phyloP scores from a whole-genome alignment of 257 asterid genomes.

The Hygrophila difformis region DNA sequence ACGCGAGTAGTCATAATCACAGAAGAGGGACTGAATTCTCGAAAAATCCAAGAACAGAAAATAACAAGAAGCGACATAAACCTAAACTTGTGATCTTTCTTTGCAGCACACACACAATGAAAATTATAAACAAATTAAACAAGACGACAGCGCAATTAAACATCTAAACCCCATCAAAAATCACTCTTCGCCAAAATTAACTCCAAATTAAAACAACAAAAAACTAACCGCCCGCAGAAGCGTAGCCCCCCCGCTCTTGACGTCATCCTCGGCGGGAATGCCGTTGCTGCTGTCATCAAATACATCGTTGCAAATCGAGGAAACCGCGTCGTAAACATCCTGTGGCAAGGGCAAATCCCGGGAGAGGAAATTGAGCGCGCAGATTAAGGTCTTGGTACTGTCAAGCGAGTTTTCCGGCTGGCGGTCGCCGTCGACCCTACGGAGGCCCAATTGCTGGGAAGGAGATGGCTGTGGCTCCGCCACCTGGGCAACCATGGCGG shows the following conservation, averaged over 20 bases:
- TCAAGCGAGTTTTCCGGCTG: conserved; percentile 29
- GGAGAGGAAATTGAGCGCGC: conserved; percentile 88
- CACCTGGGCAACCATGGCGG: conserved; percentile 69
- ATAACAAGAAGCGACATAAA: neutral
- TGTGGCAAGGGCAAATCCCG: conserved; percentile 86
- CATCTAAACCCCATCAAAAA: conserved; percentile 7
- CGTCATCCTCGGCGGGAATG: conserved; percentile 19
- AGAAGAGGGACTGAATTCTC: neutral
- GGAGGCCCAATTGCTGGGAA: conserved; percentile 26
- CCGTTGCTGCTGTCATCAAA: conserved; percentile 6
- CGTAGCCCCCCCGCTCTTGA: conserved; percentile 19
- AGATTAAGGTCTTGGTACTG: conserved; percentile 65
- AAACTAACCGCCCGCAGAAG: conserved; percentile 28
- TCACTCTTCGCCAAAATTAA: neutral
- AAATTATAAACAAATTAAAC: conserved; percentile 5
- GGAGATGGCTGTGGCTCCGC: conserved; percentile 39
- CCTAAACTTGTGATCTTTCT: neutral
- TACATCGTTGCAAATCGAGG: conserved; percentile 41
- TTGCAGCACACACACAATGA: neutral
- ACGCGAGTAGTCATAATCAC: neutral
- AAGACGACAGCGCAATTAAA: neutral
- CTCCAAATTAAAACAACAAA: neutral
- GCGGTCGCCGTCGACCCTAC: conserved; percentile 14
- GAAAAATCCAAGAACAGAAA: neutral
- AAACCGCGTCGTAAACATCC: conserved; percentile 79